A percentile compares a stretch with the other conserved stretches of the same genome.
Evolutionary conservation across 2,329 filamentous ascomycete genomes (phyloP).

Genomic region (Dactylonectria estremocensis): DNA sequence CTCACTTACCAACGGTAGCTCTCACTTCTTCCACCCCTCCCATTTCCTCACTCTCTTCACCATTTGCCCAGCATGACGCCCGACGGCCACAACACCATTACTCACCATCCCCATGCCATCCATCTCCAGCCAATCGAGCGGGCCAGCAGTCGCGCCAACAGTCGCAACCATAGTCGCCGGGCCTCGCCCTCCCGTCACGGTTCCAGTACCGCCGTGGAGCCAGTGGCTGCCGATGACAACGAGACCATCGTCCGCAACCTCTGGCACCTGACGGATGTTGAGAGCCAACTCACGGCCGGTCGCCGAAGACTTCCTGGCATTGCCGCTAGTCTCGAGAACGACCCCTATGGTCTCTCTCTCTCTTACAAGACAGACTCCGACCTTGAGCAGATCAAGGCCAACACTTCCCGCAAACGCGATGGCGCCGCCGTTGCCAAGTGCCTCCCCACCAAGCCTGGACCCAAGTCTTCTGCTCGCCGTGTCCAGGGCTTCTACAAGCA

Average conservation of each 20-base stretch:
- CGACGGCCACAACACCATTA: conserved; percentile 59
- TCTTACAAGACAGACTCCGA: conserved; percentile 85
- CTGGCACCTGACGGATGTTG: conserved; percentile 61
- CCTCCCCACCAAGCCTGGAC: conserved; percentile 39
- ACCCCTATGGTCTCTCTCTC: conserved; percentile 85
- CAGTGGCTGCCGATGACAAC: conserved; percentile 52
- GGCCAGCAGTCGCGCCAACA: conserved; percentile 42
- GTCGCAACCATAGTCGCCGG: conserved; percentile 30
- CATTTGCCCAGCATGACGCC: conserved; percentile 55
- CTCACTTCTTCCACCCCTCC: not conserved
- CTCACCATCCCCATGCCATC: conserved; percentile 63
- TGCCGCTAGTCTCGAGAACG: conserved; percentile 70
- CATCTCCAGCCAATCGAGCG: conserved; percentile 55
- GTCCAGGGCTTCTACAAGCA: conserved; percentile 88
- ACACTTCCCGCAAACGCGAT: conserved; percentile 83
- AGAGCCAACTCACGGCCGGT: conserved; percentile 61
- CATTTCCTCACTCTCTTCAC: conserved; percentile 15
- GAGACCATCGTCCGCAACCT: conserved; percentile 61
- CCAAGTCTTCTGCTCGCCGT: conserved; percentile 62
- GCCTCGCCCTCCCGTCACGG: conserved; percentile 51
- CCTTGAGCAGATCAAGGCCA: conserved; percentile 83
- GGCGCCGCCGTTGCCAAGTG: conserved; percentile 48
- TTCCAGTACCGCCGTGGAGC: conserved; percentile 64
- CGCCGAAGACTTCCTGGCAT: conserved; percentile 68
- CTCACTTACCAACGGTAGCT: not conserved